Evolutionary conservation across 2,329 filamentous ascomycete species (phyloP).

Genomic region (Sporothrix pallida): DNA sequence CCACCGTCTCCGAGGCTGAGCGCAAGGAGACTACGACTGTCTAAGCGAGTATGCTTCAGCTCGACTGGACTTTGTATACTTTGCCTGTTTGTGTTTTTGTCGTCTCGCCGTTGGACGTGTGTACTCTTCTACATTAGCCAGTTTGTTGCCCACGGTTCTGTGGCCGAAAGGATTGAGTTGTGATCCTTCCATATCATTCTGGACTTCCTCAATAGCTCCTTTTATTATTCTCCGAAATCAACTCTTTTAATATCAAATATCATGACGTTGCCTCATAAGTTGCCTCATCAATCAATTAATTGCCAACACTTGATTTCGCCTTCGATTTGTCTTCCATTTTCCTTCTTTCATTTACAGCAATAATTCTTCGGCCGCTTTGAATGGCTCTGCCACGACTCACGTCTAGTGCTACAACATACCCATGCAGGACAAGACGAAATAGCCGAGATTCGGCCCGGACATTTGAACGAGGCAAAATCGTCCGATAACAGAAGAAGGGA

Average conservation of each 20-base stretch:
- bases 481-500: background rate
- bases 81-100: background rate
- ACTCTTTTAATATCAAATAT: background rate
- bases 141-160: background rate
- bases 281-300: too few species aligned
- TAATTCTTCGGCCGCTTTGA: background rate
- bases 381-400: background rate
- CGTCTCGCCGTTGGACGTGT: background rate
- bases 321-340: background rate
- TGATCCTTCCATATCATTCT: background rate
- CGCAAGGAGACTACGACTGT: slow-evolving; percentile 6
- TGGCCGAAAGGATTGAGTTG: background rate
- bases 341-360: background rate
- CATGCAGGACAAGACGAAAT: background rate
- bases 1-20: slow-evolving; percentile 36
- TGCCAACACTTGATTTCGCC: background rate
- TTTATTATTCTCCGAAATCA: background rate
- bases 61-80: background rate
- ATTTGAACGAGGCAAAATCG: slow-evolving; percentile 15
- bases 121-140: background rate
- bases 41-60: background rate
- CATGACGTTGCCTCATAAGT: background rate
- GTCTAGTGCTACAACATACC: background rate
- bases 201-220: background rate
- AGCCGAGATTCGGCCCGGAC: slow-evolving; percentile 20